These are phyloP conservation scores for Mortierella alpina DNA, from an alignment of 192 early-diverging fungal species.

Conservation along the genomic window DNA sequence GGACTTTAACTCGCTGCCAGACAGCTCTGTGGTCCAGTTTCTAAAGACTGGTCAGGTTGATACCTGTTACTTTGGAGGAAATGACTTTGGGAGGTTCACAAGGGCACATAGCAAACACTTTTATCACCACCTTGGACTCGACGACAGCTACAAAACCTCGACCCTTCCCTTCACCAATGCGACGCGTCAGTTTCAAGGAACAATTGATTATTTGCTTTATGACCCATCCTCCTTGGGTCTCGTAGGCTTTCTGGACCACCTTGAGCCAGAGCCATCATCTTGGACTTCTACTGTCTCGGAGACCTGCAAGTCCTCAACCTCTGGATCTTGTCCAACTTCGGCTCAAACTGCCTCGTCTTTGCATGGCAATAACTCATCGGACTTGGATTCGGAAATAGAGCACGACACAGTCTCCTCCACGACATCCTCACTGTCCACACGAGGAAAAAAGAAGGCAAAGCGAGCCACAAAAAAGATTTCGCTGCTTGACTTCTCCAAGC, in stretches of 20 bases:
- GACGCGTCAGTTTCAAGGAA: slow-evolving; percentile 40
- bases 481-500: slow-evolving; percentile 33
- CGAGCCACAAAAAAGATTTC: not conserved
- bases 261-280: slow-evolving; percentile 15
- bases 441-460: slow-evolving; percentile 2
- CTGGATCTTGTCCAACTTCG: not conserved
- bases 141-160: slow-evolving; percentile 39
- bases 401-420: slow-evolving; percentile 14
- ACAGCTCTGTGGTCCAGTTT: slow-evolving; percentile 43
- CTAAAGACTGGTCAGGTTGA: slow-evolving; percentile 41
- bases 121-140: slow-evolving; percentile 36
- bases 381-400: slow-evolving; percentile 30
- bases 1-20: slow-evolving; percentile 48
- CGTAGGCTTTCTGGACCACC: slow-evolving; percentile 45
- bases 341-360: not conserved
- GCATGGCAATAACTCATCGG: slow-evolving; percentile 19
- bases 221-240: slow-evolving; percentile 36
- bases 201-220: slow-evolving; percentile 46
- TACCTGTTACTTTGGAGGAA: slow-evolving; percentile 37
- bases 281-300: not conserved
- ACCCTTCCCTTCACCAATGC: slow-evolving; percentile 44
- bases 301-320: not conserved
- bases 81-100: slow-evolving; percentile 50
- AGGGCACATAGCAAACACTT: slow-evolving; percentile 37
- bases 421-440: slow-evolving; percentile 1